Evolutionary conservation across 2,329 filamentous ascomycete genomes (phyloP).

Genomic region (Penicillium sp.): DNA sequence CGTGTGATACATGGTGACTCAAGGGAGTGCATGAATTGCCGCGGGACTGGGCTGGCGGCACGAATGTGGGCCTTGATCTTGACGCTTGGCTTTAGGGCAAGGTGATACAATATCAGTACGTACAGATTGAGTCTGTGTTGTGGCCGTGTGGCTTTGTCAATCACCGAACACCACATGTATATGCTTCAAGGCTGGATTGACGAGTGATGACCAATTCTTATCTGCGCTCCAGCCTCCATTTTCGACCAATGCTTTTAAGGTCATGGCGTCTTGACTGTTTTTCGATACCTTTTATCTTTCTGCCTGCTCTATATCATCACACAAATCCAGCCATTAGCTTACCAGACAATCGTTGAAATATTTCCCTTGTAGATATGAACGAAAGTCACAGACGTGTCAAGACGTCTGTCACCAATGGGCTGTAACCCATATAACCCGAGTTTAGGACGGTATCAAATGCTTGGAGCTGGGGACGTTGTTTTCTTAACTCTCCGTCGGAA

Average conservation of each 20-base stretch:
- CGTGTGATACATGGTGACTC: neutral
- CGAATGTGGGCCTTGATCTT: neutral
- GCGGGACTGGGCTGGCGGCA: neutral
- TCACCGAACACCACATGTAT: neutral
- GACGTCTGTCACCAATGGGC: neutral
- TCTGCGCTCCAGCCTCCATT: slow-evolving; percentile 8
- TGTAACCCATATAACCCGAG: neutral
- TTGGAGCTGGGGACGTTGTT: no score
- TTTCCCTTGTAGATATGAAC: neutral
- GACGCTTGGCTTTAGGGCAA: neutral
- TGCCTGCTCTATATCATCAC: slow-evolving; percentile 13
- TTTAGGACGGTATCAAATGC: neutral
- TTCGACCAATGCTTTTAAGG: slow-evolving; percentile 11
- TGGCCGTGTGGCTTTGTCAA: neutral
- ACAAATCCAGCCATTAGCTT: slow-evolving; percentile 5
- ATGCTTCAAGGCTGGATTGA: slow-evolving; percentile 11
- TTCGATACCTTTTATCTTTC: slow-evolving; percentile 15
- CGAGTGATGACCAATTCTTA: slow-evolving; percentile 16
- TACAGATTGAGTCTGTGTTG: slow-evolving; percentile 1
- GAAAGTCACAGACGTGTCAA: no score
- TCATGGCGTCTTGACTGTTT: slow-evolving; percentile 16
- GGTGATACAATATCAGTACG: slow-evolving; percentile 1
- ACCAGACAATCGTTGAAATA: neutral
- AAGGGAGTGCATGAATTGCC: neutral
- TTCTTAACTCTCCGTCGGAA: neutral